A percentile compares a stretch with the other conserved stretches of the same genome.
Evolutionary conservation across 2,329 filamentous ascomycete genomes (phyloP).

Genomic region (Cladorrhinum sp.): DNA sequence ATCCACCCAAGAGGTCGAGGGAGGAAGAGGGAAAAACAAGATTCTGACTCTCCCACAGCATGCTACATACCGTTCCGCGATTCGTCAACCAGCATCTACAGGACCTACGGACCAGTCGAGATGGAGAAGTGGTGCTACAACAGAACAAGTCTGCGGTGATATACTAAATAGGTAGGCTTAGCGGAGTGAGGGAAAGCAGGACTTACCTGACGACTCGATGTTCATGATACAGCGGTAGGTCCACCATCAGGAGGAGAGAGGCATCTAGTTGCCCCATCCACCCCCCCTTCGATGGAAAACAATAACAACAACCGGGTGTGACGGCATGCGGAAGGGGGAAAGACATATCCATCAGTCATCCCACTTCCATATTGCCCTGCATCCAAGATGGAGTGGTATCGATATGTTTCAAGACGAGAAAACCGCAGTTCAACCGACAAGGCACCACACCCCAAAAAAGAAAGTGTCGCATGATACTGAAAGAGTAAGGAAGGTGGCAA

Average conservation of each 20-base stretch:
- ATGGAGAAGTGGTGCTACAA: too few relatives aligned
- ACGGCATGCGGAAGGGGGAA: neutral
- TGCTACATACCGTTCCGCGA: too few relatives aligned
- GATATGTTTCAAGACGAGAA: neutral
- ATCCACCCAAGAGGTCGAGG: neutral
- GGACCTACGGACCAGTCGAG: too few relatives aligned
- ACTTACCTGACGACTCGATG: too few relatives aligned
- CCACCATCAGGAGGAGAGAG: neutral
- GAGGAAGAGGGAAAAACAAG: neutral
- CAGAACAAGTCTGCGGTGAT: neutral
- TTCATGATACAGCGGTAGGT: too few relatives aligned
- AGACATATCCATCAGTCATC: neutral
- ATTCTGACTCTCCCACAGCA: too few relatives aligned
- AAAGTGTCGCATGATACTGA: neutral
- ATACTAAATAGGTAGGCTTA: too few relatives aligned
- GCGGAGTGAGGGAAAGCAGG: neutral
- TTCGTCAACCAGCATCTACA: too few relatives aligned
- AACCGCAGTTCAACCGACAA: neutral
- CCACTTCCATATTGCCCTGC: neutral
- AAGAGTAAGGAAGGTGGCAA: neutral
- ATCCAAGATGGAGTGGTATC: too few relatives aligned
- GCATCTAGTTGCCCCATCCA: neutral
- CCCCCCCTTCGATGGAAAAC: neutral
- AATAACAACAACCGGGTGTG: neutral
- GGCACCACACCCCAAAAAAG: too few relatives aligned